Evolutionary conservation across 1,139 yeast species (phyloP).

Genomic region (Torulaspora pretoriensis): DNA sequence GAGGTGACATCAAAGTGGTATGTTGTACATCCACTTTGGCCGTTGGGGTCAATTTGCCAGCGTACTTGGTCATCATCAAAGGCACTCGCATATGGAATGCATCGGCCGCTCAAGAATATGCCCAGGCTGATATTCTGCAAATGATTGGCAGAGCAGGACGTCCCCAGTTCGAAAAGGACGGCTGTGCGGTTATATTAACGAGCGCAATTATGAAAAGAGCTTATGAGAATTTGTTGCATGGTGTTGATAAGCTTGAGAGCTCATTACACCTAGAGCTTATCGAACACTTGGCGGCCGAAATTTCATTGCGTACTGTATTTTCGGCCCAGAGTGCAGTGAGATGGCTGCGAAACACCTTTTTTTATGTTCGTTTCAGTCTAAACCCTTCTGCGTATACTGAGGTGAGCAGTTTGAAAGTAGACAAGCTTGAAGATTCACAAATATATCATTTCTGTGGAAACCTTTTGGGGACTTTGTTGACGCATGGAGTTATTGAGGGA

Average conservation of each 20-base stretch:
- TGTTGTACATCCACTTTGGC: conserved; percentile 63
- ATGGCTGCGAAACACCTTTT: conserved; percentile 52
- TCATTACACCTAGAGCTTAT: conserved; percentile 43
- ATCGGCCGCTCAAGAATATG: conserved; percentile 39
- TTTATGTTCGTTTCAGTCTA: conserved; percentile 43
- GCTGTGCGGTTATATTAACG: conserved; percentile 54
- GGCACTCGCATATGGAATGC: conserved; percentile 58
- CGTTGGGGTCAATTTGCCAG: conserved; percentile 97
- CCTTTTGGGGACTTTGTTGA: conserved; percentile 34
- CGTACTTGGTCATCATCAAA: conserved; percentile 86
- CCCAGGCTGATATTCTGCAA: conserved; percentile 47
- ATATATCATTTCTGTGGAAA: conserved; percentile 36
- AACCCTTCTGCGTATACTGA: conserved; percentile 42
- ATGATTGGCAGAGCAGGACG: conserved; percentile 58
- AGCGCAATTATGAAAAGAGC: conserved; percentile 36
- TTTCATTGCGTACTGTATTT: conserved; percentile 43
- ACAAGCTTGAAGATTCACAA: conserved; percentile 27
- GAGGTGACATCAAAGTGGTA: conserved; percentile 42
- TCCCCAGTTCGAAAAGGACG: conserved; percentile 52
- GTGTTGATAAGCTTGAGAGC: conserved; percentile 49
- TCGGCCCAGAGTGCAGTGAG: conserved; percentile 41
- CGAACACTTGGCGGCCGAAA: conserved; percentile 50
- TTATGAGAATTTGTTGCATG: conserved; percentile 44
- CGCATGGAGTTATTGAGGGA: conserved; percentile 34
- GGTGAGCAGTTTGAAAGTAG: conserved; percentile 20